Evolutionary conservation across 1,284 basidiomycete genomes (phyloP).

Genomic region (Pseudozyma tsukubaensis): DNA sequence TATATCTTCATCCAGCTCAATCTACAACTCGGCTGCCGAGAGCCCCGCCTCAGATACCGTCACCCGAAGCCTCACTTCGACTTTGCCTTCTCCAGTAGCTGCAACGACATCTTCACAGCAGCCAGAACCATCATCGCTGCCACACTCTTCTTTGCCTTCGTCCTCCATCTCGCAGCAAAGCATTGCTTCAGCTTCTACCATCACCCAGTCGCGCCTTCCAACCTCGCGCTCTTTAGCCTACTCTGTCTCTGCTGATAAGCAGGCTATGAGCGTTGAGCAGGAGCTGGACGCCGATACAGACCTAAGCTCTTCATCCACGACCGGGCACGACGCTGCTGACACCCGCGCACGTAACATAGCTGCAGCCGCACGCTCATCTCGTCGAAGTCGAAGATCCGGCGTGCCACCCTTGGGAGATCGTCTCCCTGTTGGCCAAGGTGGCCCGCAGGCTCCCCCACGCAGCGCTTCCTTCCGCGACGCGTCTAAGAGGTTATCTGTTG

Average conservation of each 20-base stretch:
- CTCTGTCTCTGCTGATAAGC: conserved; percentile 17
- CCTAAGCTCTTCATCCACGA: conserved; percentile 1
- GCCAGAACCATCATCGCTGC: conserved; percentile 1
- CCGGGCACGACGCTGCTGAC: conserved; percentile 9
- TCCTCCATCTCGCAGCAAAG: conserved; percentile 35
- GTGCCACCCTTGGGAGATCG: conserved; percentile 32
- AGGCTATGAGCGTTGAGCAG: conserved; percentile 44
- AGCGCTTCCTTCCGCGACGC: conserved; percentile 43
- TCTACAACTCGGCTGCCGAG: conserved; percentile 27
- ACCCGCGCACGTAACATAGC: conserved; percentile 4
- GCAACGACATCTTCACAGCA: not conserved
- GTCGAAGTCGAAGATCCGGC: conserved; percentile 31
- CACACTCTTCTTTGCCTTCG: conserved; percentile 5
- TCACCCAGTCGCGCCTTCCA: conserved; percentile 31
- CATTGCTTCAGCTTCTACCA: conserved; percentile 36
- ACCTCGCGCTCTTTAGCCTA: conserved; percentile 22
- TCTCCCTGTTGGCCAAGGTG: conserved; percentile 40
- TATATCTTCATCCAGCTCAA: conserved; percentile 25
- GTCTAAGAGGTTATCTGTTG: conserved; percentile 25
- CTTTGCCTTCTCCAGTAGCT: not conserved
- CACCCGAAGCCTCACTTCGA: not conserved
- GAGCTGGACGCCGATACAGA: conserved; percentile 33
- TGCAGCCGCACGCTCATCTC: conserved; percentile 22
- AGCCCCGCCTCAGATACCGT: conserved; percentile 16
- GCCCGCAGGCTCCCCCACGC: conserved; percentile 37